Conservation (phyloP, 2,329 filamentous ascomycete genomes). For the Intubia oerlemansii region DNA sequence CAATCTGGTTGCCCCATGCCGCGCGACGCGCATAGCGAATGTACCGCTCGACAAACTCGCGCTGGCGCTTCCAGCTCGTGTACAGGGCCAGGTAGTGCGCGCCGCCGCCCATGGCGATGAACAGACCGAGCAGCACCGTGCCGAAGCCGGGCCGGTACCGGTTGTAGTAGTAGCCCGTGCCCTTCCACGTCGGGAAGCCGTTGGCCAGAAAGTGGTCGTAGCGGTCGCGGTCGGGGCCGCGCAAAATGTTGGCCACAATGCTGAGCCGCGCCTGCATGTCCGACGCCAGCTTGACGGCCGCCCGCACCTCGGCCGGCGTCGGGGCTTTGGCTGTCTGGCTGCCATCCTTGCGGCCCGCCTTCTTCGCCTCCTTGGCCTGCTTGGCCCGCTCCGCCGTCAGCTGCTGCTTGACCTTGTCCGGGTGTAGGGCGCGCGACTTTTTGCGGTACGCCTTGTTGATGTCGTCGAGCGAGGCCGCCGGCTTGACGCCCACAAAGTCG, state of each 20-base stretch:
- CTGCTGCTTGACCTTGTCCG: slow-evolving; percentile 83
- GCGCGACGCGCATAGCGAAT: slow-evolving; percentile 72
- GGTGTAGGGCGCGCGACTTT: slow-evolving; percentile 64
- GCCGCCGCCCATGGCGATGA: slow-evolving; percentile 59
- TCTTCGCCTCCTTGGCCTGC: slow-evolving; percentile 27
- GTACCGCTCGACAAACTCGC: slow-evolving; percentile 79
- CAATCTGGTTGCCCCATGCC: slow-evolving; percentile 72
- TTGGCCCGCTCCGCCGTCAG: slow-evolving; percentile 50
- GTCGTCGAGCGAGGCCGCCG: slow-evolving; percentile 59
- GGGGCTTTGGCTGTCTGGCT: slow-evolving; percentile 56
- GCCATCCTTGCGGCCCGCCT: too few species aligned
- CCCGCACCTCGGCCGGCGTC: slow-evolving; percentile 50
- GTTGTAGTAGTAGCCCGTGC: slow-evolving; percentile 94
- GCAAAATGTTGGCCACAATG: slow-evolving; percentile 69
- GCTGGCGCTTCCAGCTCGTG: slow-evolving; percentile 74
- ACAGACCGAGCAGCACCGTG: slow-evolving; percentile 60
- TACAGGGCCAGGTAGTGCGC: slow-evolving; percentile 74
- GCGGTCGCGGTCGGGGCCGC: slow-evolving; percentile 57
- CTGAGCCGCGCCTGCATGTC: slow-evolving; percentile 70
- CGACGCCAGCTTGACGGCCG: slow-evolving; percentile 59
- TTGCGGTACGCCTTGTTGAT: slow-evolving; percentile 90
- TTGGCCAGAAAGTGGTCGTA: slow-evolving; percentile 90
- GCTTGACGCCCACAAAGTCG: slow-evolving; percentile 64
- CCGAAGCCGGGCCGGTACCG: slow-evolving; percentile 81
- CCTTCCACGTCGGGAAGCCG: slow-evolving; percentile 91